Conservation (phyloP, 306 rosid genomes). For the Vicia faba region DNA sequence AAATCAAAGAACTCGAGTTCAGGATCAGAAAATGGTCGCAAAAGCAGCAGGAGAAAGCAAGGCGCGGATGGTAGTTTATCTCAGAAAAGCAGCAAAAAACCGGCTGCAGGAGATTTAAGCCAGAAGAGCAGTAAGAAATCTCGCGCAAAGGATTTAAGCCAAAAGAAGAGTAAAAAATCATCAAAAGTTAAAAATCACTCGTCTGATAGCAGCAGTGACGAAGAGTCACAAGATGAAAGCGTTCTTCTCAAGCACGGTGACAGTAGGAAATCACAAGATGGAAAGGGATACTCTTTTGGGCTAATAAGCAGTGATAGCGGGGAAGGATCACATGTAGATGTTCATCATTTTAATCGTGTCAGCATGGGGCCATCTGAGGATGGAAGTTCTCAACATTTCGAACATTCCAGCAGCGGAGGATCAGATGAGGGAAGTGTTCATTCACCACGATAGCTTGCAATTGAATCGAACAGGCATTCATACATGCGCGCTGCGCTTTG, state of each 20-base stretch:
- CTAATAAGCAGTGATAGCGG: constrained; percentile 33
- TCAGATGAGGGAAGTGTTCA: constrained; percentile 24
- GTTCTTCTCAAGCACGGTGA: constrained; percentile 23
- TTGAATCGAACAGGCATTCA: constrained; percentile 24
- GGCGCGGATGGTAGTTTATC: constrained; percentile 28
- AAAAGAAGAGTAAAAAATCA: constrained; percentile 38
- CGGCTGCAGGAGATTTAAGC: constrained; percentile 23
- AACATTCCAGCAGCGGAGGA: constrained; percentile 33
- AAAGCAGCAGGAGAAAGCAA: constrained; percentile 34
- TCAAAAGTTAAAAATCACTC: not conserved
- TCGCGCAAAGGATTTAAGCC: not conserved
- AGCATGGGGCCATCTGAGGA: constrained; percentile 29
- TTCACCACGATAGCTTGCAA: not conserved
- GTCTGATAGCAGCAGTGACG: constrained; percentile 30
- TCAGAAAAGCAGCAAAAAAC: constrained; percentile 34
- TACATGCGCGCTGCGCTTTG: constrained; percentile 14
- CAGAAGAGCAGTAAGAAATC: constrained; percentile 35
- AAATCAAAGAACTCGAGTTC: constrained; percentile 35
- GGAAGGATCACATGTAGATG: constrained; percentile 3
- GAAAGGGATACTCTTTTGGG: constrained; percentile 33
- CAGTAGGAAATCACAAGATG: constrained; percentile 24
- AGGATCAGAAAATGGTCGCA: constrained; percentile 39
- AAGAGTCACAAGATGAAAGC: constrained; percentile 13
- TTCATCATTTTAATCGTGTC: constrained; percentile 6
- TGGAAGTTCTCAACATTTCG: constrained; percentile 19